Conservation (phyloP, 2,329 filamentous ascomycete genomes). For the Aspergillus tamarii region DNA sequence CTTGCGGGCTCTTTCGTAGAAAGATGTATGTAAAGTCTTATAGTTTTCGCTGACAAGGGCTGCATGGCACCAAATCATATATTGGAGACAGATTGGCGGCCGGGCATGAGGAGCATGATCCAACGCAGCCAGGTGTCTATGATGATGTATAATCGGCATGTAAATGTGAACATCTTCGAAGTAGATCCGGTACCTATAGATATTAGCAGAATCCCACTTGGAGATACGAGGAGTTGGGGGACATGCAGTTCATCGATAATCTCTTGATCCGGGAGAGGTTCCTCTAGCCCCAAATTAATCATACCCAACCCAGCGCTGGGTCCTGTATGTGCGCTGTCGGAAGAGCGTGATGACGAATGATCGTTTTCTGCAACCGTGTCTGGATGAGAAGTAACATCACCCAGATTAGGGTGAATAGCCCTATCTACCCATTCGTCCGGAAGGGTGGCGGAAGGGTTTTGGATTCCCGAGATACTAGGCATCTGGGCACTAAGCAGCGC, state of each 20-base stretch:
- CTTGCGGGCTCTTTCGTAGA: conserved; percentile 86
- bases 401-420: neutral
- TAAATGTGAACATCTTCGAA: conserved; percentile 90
- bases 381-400: neutral
- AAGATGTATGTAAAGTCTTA: conserved; percentile 75
- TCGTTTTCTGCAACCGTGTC: neutral
- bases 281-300: too few species aligned
- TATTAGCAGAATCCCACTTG: neutral
- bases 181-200: conserved; percentile 72
- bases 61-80: conserved; percentile 93
- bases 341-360: neutral
- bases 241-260: too few species aligned
- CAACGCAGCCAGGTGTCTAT: conserved; percentile 84
- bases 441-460: neutral
- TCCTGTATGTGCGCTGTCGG: neutral
- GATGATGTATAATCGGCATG: conserved; percentile 84
- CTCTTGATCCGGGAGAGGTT: too few species aligned
- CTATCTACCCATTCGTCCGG: neutral
- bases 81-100: conserved; percentile 84
- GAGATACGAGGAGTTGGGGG: neutral
- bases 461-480: neutral
- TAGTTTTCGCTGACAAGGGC: conserved; percentile 84
- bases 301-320: neutral
- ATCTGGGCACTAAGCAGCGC: neutral
- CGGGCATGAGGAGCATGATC: conserved; percentile 81